Percentiles rank a stretch among this genome's conserved stretches.
Conservation (phyloP, 2,329 filamentous ascomycete species). For the Scedosporium aurantiacum region DNA sequence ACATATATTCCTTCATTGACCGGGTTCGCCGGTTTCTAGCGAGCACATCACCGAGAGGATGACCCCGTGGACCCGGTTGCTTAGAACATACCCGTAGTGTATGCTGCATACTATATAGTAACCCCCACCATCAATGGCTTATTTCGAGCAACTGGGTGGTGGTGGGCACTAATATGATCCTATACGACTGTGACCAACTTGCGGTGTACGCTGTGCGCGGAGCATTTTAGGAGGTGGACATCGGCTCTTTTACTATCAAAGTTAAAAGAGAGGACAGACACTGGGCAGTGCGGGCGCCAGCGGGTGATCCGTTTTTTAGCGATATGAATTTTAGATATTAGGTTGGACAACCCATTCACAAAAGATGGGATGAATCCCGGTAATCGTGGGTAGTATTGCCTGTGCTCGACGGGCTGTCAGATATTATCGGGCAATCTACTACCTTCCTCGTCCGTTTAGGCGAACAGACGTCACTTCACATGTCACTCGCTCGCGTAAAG, state of each 20-base stretch:
- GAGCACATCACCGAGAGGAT: neutral
- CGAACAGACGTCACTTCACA: neutral
- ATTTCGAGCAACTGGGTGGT: neutral
- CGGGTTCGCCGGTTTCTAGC: neutral
- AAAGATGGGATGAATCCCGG: neutral
- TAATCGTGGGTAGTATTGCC: neutral
- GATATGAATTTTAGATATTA: conserved; percentile 5
- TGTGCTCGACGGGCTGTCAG: neutral
- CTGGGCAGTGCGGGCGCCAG: neutral
- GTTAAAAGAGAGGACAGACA: no score
- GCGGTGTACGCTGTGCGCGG: neutral
- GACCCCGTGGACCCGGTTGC: neutral
- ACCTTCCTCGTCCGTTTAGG: neutral
- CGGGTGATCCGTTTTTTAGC: neutral
- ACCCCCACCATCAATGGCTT: neutral
- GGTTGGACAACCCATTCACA: conserved; percentile 1
- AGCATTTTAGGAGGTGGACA: neutral
- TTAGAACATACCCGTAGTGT: neutral
- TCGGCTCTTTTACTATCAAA: neutral
- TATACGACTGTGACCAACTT: neutral
- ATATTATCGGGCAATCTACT: neutral
- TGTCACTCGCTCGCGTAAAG: neutral
- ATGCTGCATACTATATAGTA: no score
- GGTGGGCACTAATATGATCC: neutral
- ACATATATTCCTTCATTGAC: neutral